A percentile compares a stretch with the other conserved stretches of the same genome.
Evolutionary conservation across 148 eudicot species (phyloP).

Genomic region (Pouteria glomerata): DNA sequence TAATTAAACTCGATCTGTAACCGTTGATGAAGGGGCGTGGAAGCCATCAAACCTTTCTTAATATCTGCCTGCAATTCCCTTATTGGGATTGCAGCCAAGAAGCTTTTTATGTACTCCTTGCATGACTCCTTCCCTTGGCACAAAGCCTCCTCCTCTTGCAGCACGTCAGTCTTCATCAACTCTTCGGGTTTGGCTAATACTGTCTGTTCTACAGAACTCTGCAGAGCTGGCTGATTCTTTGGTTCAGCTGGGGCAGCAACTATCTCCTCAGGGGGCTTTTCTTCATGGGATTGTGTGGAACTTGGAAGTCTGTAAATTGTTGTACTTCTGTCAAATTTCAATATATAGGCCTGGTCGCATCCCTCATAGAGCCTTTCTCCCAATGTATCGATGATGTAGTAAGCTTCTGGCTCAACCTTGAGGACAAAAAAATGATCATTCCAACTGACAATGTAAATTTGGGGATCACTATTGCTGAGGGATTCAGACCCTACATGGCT

Average conservation of each 20-base stretch:
- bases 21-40: constrained; percentile 69
- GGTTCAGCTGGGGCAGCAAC: constrained; percentile 13
- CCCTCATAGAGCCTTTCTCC: constrained; percentile 75
- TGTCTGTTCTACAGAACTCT: constrained; percentile 8
- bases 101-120: constrained; percentile 84
- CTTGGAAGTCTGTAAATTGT: constrained; percentile 44
- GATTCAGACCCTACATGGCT: constrained; percentile 22
- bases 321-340: constrained; percentile 53
- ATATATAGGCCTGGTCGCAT: constrained; percentile 66
- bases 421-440: constrained; percentile 75
- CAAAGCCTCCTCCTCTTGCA: constrained; percentile 31
- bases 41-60: constrained; percentile 67
- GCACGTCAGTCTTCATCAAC: constrained; percentile 19
- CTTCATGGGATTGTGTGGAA: constrained; percentile 24
- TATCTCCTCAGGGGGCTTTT: constrained; percentile 20
- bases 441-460: constrained; percentile 74
- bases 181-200: constrained; percentile 8
- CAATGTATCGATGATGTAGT: constrained; percentile 60
- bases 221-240: constrained; percentile 9
- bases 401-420: constrained; percentile 62
- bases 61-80: constrained; percentile 78
- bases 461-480: constrained; percentile 25
- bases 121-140: constrained; percentile 80
- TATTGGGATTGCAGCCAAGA: constrained; percentile 85
- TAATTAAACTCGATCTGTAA: constrained; percentile 85